Conservation (phyloP, 495 filamentous ascomycete species). For the Penicillium mononematosum region DNA sequence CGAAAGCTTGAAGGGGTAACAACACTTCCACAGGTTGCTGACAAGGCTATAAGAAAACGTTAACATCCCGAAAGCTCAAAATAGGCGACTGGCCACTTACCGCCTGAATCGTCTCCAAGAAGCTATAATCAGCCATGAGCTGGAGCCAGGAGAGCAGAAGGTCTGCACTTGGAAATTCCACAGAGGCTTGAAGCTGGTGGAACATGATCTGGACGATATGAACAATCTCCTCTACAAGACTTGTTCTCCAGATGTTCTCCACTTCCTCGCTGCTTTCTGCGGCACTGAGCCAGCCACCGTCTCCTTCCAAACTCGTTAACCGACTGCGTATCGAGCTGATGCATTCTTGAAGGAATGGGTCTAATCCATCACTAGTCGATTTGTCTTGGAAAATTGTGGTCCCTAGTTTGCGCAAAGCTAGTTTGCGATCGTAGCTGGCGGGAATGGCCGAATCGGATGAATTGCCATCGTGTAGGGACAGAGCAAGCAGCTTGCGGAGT, state of each 20-base stretch:
- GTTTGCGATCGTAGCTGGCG: conserved; percentile 14
- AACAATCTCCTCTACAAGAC: conserved; percentile 62
- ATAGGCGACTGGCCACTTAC: conserved; percentile 40
- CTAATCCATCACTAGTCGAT: conserved; percentile 28
- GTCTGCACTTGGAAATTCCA: conserved; percentile 54
- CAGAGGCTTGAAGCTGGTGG: conserved; percentile 58
- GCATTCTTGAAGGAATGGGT: conserved; percentile 35
- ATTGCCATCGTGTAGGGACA: conserved; percentile 31
- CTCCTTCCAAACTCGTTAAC: conserved; percentile 44
- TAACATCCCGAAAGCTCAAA: neutral
- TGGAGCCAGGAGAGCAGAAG: conserved; percentile 71
- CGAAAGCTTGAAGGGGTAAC: conserved; percentile 62
- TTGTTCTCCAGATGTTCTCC: conserved; percentile 62
- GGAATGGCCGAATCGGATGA: conserved; percentile 9
- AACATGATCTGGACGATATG: conserved; percentile 75
- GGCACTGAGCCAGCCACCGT: conserved; percentile 52
- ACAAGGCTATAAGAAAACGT: conserved; percentile 35
- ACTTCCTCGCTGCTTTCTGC: conserved; percentile 50
- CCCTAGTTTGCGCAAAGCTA: conserved; percentile 34
- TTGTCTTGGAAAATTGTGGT: conserved; percentile 32
- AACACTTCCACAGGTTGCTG: conserved; percentile 51
- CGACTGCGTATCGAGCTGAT: conserved; percentile 47
- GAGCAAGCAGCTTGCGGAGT: conserved; percentile 42
- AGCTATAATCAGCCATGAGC: conserved; percentile 61
- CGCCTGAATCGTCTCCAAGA: conserved; percentile 58